Evolutionary conservation across 2,329 filamentous ascomycete genomes (phyloP).

Genomic region (Xylariomycetidae sp.): DNA sequence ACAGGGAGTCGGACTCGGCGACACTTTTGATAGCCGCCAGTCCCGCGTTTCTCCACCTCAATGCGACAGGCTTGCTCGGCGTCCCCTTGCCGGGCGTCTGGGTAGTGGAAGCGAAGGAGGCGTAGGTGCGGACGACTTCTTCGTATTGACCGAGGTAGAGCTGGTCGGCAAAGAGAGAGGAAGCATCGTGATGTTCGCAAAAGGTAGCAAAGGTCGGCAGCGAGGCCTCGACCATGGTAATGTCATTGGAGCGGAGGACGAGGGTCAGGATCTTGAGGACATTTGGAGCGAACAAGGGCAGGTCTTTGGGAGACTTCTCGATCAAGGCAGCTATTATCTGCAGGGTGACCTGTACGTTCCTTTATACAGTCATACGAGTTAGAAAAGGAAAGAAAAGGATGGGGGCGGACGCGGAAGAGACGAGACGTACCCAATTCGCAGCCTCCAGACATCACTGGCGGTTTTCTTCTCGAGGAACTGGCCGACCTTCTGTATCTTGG

Average conservation of each 20-base stretch:
- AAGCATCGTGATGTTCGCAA: constrained; percentile 82
- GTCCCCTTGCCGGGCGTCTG: constrained; percentile 46
- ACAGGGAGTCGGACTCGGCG: constrained; percentile 73
- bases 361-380: constrained; percentile 29
- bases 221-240: constrained; percentile 89
- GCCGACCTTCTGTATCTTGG: constrained; percentile 95
- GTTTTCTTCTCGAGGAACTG: constrained; percentile 93
- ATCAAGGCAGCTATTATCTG: constrained; percentile 88
- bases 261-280: constrained; percentile 80
- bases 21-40: constrained; percentile 77
- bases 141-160: constrained; percentile 79
- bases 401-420: constrained; percentile 1
- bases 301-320: constrained; percentile 86
- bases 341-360: constrained; percentile 90
- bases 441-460: constrained; percentile 83
- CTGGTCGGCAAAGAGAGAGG: constrained; percentile 79
- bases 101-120: constrained; percentile 68
- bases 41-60: constrained; percentile 72
- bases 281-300: constrained; percentile 81
- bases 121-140: constrained; percentile 74
- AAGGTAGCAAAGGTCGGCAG: constrained; percentile 83
- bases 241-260: constrained; percentile 79
- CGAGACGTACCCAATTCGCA: constrained; percentile 71
- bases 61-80: constrained; percentile 66
- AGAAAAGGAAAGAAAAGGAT: constrained; percentile 7